Base-by-base conservation (phyloP, 1,139 yeast genomes). In the Diutina pseudorugosa region DNA sequence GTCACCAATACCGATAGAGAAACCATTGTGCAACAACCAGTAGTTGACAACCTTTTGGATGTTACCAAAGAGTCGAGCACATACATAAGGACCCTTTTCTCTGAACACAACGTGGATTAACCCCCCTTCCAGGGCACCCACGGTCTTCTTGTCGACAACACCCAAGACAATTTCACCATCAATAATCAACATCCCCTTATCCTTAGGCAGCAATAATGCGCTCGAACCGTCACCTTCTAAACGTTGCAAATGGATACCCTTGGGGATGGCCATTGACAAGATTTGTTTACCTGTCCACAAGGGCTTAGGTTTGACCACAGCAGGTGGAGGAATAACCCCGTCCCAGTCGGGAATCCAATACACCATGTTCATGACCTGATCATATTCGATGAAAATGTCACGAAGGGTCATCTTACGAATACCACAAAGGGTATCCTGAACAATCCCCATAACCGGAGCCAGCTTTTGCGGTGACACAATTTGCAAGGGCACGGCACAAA, bases 381-480 rank as follows among this genome's bases (percentile, higher is more conserved):
- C 96, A 65, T 84, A 88, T 59, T 88, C 96, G 56, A 94, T 75
- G 63, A 90, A 93, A 45, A 75, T 80, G 65, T 93, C 98, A 65
- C 96, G 83, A 58, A 88, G 73, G 0, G 98, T 91, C 87, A 93
- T 80, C 66, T 94, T 93, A 71, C 98, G 85, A 55, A 93, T 78
- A 75, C 98, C 99, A 79, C 97, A 90, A 59, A 93, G 74, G 0
- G 99, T 91, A 70, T 93, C 99, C 74, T 93, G 99, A 57, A 93
- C 98, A 75, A 93, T 93, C 74, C 98, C 99, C 99, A 93, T 93
- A 59, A 95, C 96, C 40, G 99, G 99, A 70, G 93, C 94, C 69
- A 94, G 93, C 2, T 96, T 88, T 71, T 93, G 99, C 16, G 99
- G 97, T 18, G 98, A 91, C 47, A 93, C 96, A 76, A 93, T 94